Evolutionary conservation across 805 yeast species (phyloP).

Genomic region (Kluyveromyces nonfermentans): DNA sequence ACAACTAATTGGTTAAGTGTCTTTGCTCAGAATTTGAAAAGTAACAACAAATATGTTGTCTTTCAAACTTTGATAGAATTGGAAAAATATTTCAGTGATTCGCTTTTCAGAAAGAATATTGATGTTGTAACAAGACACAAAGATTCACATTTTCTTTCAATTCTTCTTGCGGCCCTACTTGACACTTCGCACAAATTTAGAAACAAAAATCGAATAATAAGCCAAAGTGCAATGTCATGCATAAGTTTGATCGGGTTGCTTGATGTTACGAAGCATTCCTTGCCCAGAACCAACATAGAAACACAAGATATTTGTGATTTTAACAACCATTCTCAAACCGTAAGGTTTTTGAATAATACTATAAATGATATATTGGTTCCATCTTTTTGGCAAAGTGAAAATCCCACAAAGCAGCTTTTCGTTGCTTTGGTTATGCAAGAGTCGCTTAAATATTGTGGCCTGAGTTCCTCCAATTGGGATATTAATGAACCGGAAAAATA

Average conservation of each 20-base stretch:
- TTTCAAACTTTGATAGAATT: conserved; percentile 63
- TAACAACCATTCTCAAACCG: conserved; percentile 50
- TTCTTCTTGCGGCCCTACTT: conserved; percentile 43
- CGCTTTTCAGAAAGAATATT: conserved; percentile 39
- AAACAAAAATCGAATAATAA: conserved; percentile 37
- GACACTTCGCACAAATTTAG: conserved; percentile 51
- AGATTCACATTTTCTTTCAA: conserved; percentile 31
- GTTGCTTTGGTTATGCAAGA: conserved; percentile 88
- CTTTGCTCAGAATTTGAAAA: conserved; percentile 20
- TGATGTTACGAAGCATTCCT: conserved; percentile 51
- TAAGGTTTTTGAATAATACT: conserved; percentile 53
- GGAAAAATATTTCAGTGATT: conserved; percentile 30
- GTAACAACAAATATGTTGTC: conserved; percentile 46
- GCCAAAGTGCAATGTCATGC: conserved; percentile 55
- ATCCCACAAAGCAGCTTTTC: conserved; percentile 74
- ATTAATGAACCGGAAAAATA: conserved; percentile 16
- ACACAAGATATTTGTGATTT: conserved; percentile 51
- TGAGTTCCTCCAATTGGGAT: conserved; percentile 31
- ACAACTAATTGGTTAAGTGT: conserved; percentile 19
- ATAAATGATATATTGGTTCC: conserved; percentile 67
- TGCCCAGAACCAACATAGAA: conserved; percentile 26
- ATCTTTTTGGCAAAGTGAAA: conserved; percentile 81
- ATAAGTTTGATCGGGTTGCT: conserved; percentile 70
- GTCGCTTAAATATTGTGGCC: conserved; percentile 53
- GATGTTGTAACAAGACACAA: conserved; percentile 32